Conservation (phyloP, 78 protist genomes). For the Bigelowiella natans region DNA sequence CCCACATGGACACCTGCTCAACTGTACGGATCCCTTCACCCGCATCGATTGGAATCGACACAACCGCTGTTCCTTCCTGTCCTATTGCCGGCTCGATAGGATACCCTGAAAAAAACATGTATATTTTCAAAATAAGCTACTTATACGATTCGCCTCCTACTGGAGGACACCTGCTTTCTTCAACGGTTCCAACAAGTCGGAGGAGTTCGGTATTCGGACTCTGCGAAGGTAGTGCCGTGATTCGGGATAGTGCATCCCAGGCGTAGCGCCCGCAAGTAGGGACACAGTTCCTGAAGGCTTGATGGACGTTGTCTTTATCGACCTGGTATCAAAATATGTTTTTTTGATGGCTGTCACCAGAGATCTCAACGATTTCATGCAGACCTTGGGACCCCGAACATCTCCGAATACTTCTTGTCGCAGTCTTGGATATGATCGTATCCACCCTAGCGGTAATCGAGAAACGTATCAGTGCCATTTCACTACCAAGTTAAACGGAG, state of each 20-base stretch:
- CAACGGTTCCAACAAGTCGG: neutral
- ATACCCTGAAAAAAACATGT: slow-evolving; percentile 64
- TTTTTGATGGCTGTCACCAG: too few relatives aligned
- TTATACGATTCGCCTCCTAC: too few relatives aligned
- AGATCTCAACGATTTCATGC: too few relatives aligned
- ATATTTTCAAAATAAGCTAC: too few relatives aligned
- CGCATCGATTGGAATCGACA: slow-evolving; percentile 69
- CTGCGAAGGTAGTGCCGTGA: slow-evolving; percentile 64
- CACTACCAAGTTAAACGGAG: too few relatives aligned
- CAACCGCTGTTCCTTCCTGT: slow-evolving; percentile 28
- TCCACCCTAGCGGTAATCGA: slow-evolving; percentile 58
- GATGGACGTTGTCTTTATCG: slow-evolving; percentile 73
- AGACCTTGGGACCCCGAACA: slow-evolving; percentile 49
- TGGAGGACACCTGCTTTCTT: neutral
- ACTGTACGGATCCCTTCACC: slow-evolving; percentile 48
- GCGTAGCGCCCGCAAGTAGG: slow-evolving; percentile 73
- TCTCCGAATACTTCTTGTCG: slow-evolving; percentile 30
- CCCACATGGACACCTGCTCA: slow-evolving; percentile 69
- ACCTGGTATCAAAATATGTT: slow-evolving; percentile 10
- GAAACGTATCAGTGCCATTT: too few relatives aligned
- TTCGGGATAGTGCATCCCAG: slow-evolving; percentile 81
- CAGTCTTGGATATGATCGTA: slow-evolving; percentile 30
- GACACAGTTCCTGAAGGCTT: slow-evolving; percentile 84
- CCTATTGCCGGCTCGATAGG: slow-evolving; percentile 33
- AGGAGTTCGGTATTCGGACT: slow-evolving; percentile 38